Conservation (phyloP, 805 yeast species). For the Wickerhamomyces ciferrii region DNA sequence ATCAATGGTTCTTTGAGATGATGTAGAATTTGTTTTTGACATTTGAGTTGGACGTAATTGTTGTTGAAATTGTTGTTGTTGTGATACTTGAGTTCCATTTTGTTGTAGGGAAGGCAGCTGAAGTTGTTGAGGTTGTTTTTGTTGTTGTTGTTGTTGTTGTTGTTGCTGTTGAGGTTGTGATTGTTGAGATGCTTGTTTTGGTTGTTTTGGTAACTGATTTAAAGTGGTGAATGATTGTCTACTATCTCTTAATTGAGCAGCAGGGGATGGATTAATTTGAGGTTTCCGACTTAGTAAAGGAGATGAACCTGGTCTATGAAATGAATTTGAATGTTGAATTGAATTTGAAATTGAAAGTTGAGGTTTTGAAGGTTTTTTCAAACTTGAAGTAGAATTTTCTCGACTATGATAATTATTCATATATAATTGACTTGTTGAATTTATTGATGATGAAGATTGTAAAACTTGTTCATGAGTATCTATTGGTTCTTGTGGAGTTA, state of each 20-base stretch:
- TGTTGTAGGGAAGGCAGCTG: too few species aligned
- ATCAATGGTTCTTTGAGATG: not conserved
- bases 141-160: not conserved
- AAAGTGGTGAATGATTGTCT: slow-evolving; percentile 10
- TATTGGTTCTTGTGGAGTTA: not conserved
- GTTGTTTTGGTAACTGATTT: not conserved
- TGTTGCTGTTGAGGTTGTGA: not conserved
- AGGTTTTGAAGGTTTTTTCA: not conserved
- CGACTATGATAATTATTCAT: slow-evolving; percentile 6
- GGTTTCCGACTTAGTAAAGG: slow-evolving; percentile 10
- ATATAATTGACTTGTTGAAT: not conserved
- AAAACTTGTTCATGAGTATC: slow-evolving; percentile 2
- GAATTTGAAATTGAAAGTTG: not conserved
- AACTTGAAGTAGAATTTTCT: slow-evolving; percentile 1
- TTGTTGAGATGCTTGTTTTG: not conserved
- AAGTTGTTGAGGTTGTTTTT: not conserved
- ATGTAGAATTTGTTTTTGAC: not conserved
- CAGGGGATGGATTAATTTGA: slow-evolving; percentile 9
- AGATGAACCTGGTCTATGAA: slow-evolving; percentile 1
- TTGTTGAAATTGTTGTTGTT: slow-evolving; percentile 1
- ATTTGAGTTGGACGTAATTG: slow-evolving; percentile 3
- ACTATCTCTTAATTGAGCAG: slow-evolving; percentile 8
- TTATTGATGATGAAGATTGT: not conserved
- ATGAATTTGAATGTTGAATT: not conserved
- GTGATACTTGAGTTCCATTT: not conserved